Evolutionary conservation across 441 rosid genomes (phyloP).

Genomic region (Syzygium malaccense): DNA sequence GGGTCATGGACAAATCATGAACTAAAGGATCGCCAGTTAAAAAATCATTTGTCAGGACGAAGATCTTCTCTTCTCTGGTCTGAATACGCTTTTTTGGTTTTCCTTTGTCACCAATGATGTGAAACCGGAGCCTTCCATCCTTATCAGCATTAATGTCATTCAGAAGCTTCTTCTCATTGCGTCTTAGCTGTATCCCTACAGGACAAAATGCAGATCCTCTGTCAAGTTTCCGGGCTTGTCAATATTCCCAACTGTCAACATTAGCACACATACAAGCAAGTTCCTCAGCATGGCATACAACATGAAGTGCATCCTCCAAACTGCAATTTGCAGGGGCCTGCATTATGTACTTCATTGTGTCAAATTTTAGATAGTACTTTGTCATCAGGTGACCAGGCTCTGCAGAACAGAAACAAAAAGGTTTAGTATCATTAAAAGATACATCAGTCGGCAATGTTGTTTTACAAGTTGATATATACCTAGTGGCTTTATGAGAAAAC

Average conservation of each 20-base stretch:
- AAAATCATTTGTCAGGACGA: conserved; percentile 87
- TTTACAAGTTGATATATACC: conserved; percentile 36
- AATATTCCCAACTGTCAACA: neutral
- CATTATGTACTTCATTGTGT: conserved; percentile 91
- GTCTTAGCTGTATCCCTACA: conserved; percentile 97
- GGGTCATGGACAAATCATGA: conserved; percentile 84
- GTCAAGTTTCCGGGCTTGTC: neutral
- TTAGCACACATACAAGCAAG: conserved; percentile 64
- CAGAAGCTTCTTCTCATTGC: conserved; percentile 89
- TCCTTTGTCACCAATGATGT: conserved; percentile 71
- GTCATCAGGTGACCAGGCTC: conserved; percentile 99
- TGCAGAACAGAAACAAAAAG: conserved; percentile 14
- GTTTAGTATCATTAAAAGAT: neutral
- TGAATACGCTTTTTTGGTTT: conserved; percentile 90
- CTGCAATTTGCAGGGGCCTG: conserved; percentile 54
- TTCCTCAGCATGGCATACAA: conserved; percentile 84
- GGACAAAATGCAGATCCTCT: neutral
- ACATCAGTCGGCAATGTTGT: conserved; percentile 7
- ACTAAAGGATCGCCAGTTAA: conserved; percentile 89
- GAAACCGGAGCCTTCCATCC: conserved; percentile 84
- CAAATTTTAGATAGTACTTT: conserved; percentile 83
- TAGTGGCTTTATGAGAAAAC: conserved; percentile 83
- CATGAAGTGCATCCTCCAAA: conserved; percentile 73
- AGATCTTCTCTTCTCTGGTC: conserved; percentile 90
- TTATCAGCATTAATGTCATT: conserved; percentile 82